Evolutionary conservation across 176 grass and related monocot species (phyloP).

Genomic region (Aechmea fasciata): DNA sequence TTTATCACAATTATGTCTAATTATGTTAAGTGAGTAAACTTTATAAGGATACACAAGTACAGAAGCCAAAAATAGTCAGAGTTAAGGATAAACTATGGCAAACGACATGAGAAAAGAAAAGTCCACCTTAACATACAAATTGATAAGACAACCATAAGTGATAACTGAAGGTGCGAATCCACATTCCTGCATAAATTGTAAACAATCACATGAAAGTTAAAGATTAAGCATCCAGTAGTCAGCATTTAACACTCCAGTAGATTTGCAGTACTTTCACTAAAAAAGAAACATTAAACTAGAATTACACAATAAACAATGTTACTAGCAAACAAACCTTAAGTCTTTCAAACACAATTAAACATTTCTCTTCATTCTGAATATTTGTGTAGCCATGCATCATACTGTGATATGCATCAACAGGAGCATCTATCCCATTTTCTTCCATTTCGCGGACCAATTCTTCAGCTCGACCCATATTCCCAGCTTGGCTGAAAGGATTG

Average conservation of each 20-base stretch:
- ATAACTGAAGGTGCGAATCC: conserved; percentile 80
- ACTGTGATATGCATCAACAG: conserved; percentile 82
- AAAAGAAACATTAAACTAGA: neutral
- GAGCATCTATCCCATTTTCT: conserved; percentile 84
- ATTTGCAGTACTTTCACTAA: neutral
- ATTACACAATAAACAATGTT: conserved; percentile 5
- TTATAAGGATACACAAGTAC: no score
- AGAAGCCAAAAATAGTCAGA: no score
- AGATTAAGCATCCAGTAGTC: neutral
- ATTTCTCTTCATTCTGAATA: conserved; percentile 71
- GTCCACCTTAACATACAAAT: conserved; percentile 88
- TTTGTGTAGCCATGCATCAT: conserved; percentile 99
- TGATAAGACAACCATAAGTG: conserved; percentile 91
- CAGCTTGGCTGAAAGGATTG: conserved; percentile 59
- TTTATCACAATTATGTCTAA: no score
- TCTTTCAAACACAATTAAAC: conserved; percentile 80
- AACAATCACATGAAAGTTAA: conserved; percentile 9
- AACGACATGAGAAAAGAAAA: neutral
- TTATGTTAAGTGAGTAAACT: no score
- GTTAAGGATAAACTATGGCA: no score
- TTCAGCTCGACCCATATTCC: conserved; percentile 81
- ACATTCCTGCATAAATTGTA: conserved; percentile 55
- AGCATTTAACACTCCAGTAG: neutral
- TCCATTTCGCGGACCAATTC: conserved; percentile 83
- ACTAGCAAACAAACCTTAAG: conserved; percentile 40